Base-by-base conservation (phyloP, 1,284 basidiomycete genomes). In the Cryptococcus hybrid region DNA sequence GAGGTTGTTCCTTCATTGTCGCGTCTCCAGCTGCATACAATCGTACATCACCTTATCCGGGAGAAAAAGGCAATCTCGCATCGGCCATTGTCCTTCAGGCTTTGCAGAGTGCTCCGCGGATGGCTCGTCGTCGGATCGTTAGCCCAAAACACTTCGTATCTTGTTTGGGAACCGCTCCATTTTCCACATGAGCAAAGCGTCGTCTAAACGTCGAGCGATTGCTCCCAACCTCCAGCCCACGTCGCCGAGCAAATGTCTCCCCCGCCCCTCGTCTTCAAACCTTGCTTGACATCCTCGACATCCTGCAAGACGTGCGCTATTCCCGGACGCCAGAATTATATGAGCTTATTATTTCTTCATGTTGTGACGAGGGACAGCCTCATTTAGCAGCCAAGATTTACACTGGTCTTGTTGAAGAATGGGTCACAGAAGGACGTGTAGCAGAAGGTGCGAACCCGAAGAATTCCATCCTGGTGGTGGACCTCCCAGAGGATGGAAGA, bases 341-440 rank as follows among this genome's bases (percentile, higher is more conserved):
- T 59, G 48, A 55, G 1, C 52, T 63, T 15, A 67, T 76, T 34
- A 40, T 53, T 11, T 64, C 64, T 45, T 68, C 66, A 15, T 47
- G 73, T 7, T 40, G 37, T 15, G 53, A 54, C 6, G 67, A 72
- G 18, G 55, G 63, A 4, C 58, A 64, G 15, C 65, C 65, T 3
- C 74, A 78, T 54, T 49, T 63, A 9, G 78, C 78, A 0, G 76
- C 78, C 0, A 69, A 71, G 54, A 64, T 78, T 4, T 78, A 70
- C 55, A 76, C 73, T 13, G 73, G 68, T 13, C 59, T 77, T 44
- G 76, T 78, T 6, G 77, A 79, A 53, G 78, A 78, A 58, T 79
- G 78, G 78, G 71, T 76, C 36, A 70, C 73, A 45, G 76, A 79
- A 57, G 76, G 75, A 2, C 58, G 76, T 37, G 62, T 77, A 24